Evolutionary conservation across 129 eudicot genomes (phyloP), one percentile per base, ranked within the genome.

Genomic region (Tanacetum coccineum): DNA sequence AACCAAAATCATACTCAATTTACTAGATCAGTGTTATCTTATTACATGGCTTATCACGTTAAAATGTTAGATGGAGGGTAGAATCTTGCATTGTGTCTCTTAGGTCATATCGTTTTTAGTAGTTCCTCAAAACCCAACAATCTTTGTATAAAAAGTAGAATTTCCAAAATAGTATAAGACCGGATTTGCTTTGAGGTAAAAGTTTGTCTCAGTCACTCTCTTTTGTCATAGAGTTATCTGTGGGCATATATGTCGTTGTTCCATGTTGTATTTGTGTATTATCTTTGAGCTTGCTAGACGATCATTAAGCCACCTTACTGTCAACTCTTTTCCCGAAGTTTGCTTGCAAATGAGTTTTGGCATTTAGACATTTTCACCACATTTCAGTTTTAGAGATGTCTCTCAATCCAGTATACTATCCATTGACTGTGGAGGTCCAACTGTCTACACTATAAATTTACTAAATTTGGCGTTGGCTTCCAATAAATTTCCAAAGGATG

Each of bases 61-160:
- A 15, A 13, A 18, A 61, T 49, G 76, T 71, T 60, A 61, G 40
- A 40, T 61, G n/a, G 68, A 20, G 59, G 70, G 19, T 15, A 18
- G 51, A 59, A 70, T 70, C 47, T 28, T 62, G 5, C 53, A 42
- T 36, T 36, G 39, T 32, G 39, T 6, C 39, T 6, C 1, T 32
- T 32, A 32, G 39, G 39, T 32, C 39, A n/a, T n/a, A n/a, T n/a
- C n/a, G n/a, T n/a, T n/a, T n/a, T n/a, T n/a, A n/a, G n/a, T n/a
- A n/a, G n/a, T n/a, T n/a, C n/a, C n/a, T n/a, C n/a, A n/a, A n/a
- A n/a, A n/a, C n/a, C 36, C 7, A 30, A 0, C 36, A 30, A 30
- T 30, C 36, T 30, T 30, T 30, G 36, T 30, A 30, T 30, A 30
- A 30, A 30, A 30, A 4, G 36, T 30, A 30, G 36, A 30, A 30